These are phyloP conservation scores for Botryotinia globosa DNA, from an alignment of 2,329 filamentous ascomycete species.

Conservation along the genomic window DNA sequence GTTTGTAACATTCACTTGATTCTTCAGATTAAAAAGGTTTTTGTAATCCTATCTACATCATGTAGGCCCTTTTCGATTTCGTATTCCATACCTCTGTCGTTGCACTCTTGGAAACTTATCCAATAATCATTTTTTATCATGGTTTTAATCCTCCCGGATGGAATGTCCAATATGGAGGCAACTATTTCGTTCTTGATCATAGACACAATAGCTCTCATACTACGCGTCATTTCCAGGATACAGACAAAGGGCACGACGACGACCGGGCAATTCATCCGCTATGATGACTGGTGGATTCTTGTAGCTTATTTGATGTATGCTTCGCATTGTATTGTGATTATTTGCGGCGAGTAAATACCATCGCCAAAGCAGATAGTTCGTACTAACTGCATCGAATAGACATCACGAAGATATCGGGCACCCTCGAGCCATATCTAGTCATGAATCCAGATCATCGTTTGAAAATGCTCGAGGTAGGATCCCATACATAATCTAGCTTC, in stretches of 20 bases:
- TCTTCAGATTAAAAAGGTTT: neutral
- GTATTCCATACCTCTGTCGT: neutral
- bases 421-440: slow-evolving; percentile 12
- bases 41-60: neutral
- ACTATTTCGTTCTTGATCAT: slow-evolving; percentile 9
- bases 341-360: slow-evolving; percentile 8
- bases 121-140: neutral
- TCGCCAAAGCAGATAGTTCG: neutral
- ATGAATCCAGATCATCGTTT: neutral
- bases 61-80: neutral
- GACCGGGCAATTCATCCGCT: neutral
- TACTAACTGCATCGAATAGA: slow-evolving; percentile 10
- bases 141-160: slow-evolving; percentile 3
- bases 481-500: neutral
- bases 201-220: slow-evolving; percentile 2
- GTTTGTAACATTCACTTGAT: slow-evolving; percentile 8
- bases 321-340: slow-evolving; percentile 7
- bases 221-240: slow-evolving; percentile 14
- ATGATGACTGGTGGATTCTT: slow-evolving; percentile 16
- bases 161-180: neutral
- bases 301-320: slow-evolving; percentile 14
- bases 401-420: slow-evolving; percentile 6
- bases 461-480: slow-evolving; percentile 8
- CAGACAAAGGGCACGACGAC: neutral
- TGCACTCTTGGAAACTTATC: neutral